Base-by-base conservation (phyloP, 2,329 filamentous ascomycete species). In the Phoma sp. region DNA sequence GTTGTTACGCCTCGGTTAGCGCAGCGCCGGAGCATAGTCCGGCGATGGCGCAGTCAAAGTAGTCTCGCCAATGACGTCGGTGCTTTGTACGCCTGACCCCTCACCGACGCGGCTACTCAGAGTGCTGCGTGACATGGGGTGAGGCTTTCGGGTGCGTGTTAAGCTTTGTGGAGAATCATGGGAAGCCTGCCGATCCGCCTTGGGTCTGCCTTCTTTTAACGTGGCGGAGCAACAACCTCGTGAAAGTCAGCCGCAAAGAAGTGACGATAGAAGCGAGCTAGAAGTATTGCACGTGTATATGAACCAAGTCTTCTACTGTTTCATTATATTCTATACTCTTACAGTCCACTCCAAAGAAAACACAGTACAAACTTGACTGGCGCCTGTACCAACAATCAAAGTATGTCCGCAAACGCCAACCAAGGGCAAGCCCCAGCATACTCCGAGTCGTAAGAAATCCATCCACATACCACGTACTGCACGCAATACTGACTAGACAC, bases 151-250 rank as follows among this genome's bases (percentile, higher is more conserved):
- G n/a, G n/a, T n/a, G n/a, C n/a, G n/a, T n/a, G n/a, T n/a, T n/a
- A 53, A 37, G 37, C 29, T 53, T 32, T 18, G 14, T 12, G n/a
- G 12, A n/a, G 2, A 28, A 30, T 38, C 14, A 37, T 17, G 23
- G 33, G 26, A 32, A 15, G 14, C 30, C 32, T 47, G 51, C 21
- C 21, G 39, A 40, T 48, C 37, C 15, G 50, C 50, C 50, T 42
- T 17, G 14, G 14, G 32, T 28, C 42, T 26, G 37, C 43, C 50
- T 36, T 53, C 32, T 38, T 23, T 20, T 33, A 14, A 26, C 14
- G 10, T 43, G 43, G 25, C 51, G 33, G 21, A 48, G 38, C 25
- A 23, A n/a, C 11, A 21, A 12, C 38, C 45, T 18, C 5, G 38
- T 40, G 38, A 54, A 4, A 12, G 10, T n/a, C 23, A 48, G 25